phyloP scores from a whole-genome alignment of 2,329 filamentous ascomycete genomes.

The Aspergillus felis region DNA sequence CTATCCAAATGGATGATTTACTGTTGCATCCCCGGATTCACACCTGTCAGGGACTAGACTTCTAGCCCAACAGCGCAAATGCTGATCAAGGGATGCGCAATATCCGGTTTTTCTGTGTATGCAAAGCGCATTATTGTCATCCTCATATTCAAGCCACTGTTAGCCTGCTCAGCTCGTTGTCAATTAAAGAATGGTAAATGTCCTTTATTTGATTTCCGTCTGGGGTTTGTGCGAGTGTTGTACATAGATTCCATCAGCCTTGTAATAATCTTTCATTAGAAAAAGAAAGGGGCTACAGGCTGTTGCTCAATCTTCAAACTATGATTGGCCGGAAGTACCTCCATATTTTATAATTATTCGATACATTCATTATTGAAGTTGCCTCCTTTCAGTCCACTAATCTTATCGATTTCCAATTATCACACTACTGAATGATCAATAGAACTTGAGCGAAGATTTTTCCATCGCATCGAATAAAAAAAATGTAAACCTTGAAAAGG shows the following conservation, averaged over 20 bases:
- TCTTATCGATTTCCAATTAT: not conserved
- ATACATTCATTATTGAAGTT: not conserved
- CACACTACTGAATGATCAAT: not conserved
- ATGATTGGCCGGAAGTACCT: not conserved
- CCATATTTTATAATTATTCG: not conserved
- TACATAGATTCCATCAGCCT: not conserved
- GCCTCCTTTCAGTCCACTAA: not conserved
- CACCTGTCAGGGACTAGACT: constrained; percentile 9
- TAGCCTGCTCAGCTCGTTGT: not conserved
- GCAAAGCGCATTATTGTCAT: not conserved
- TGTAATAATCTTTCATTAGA: not conserved
- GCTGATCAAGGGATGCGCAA: constrained; percentile 4
- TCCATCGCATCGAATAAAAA: not conserved
- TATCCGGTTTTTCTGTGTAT: not conserved
- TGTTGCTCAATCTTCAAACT: not conserved
- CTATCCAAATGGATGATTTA: constrained; percentile 1
- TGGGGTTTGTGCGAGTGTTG: not conserved
- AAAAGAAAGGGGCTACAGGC: not conserved
- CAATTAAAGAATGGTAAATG: not conserved
- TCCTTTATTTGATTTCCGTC: not conserved
- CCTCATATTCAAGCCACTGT: not conserved
- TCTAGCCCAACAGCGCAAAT: constrained; percentile 1
- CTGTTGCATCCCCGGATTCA: constrained; percentile 16
- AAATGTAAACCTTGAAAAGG: not conserved
- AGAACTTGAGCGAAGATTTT: not conserved